A percentile compares a stretch with the other conserved stretches of the same genome.
Evolutionary conservation across 169 alveolate genomes (phyloP).

Genomic region (Plasmodium yoelii): DNA sequence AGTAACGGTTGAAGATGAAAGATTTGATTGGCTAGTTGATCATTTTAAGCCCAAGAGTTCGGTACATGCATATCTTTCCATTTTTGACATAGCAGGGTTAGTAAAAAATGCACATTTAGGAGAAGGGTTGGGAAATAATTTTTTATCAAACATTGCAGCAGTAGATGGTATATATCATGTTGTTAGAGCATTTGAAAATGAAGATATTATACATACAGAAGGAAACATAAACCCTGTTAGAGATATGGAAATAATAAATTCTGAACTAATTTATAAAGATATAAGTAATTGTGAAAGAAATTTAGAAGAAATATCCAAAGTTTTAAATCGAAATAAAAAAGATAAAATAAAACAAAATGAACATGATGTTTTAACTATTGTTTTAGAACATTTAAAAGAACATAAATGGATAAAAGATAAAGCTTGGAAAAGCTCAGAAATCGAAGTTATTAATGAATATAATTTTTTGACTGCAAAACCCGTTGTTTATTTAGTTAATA

Average conservation of each 20-base stretch:
- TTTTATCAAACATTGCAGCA: constrained; percentile 97
- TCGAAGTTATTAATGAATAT: constrained; percentile 92
- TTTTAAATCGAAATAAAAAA: constrained; percentile 92
- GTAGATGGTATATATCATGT: constrained; percentile 99
- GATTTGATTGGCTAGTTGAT: constrained; percentile 94
- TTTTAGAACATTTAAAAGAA: constrained; percentile 89
- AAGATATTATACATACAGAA: constrained; percentile 97
- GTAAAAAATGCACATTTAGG: constrained; percentile 99
- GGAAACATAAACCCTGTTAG: constrained; percentile 98
- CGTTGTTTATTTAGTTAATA: constrained; percentile 97
- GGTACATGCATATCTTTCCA: constrained; percentile 96
- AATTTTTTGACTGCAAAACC: constrained; percentile 99
- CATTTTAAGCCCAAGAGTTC: constrained; percentile 96
- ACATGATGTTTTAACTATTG: constrained; percentile 91
- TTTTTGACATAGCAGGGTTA: constrained; percentile 99
- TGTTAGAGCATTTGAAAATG: constrained; percentile 98
- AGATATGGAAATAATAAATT: constrained; percentile 96
- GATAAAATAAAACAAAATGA: constrained; percentile 94
- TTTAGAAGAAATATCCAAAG: constrained; percentile 93
- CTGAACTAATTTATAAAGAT: constrained; percentile 97
- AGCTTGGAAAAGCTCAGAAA: constrained; percentile 93
- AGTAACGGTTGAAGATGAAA: constrained; percentile 91
- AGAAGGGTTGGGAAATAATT: constrained; percentile 99
- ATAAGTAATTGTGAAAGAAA: constrained; percentile 90
- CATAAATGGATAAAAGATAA: constrained; percentile 92